A percentile compares a stretch with the other conserved stretches of the same genome.
These are phyloP conservation scores for Lichtheimia hyalospora DNA, from an alignment of 371 early-diverging fungal species.

Conservation along the genomic window DNA sequence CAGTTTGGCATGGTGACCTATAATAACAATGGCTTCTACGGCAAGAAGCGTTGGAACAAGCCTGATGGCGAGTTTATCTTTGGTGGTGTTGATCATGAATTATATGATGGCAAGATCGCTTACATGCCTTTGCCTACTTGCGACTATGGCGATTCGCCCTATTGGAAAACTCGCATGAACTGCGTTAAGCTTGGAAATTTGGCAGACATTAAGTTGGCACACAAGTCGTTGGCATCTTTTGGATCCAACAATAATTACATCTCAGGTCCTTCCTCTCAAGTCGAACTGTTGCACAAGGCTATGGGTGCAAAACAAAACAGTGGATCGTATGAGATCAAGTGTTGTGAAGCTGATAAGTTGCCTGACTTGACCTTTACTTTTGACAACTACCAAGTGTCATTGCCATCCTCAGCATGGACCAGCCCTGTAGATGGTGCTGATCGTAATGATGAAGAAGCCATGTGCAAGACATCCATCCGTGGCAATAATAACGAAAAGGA, in stretches of 20 bases:
- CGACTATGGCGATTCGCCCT: conserved; percentile 38
- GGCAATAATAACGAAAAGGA: conserved; percentile 28
- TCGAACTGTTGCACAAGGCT: conserved; percentile 37
- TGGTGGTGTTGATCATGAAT: conserved; percentile 44
- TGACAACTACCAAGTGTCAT: conserved; percentile 31
- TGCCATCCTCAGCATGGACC: conserved; percentile 34
- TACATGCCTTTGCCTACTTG: conserved; percentile 43
- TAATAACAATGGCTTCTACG: conserved; percentile 23
- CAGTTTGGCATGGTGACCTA: conserved; percentile 34
- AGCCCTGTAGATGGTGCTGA: conserved; percentile 6
- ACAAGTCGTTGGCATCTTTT: conserved; percentile 35
- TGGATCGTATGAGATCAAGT: conserved; percentile 26
- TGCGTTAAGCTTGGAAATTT: conserved; percentile 38
- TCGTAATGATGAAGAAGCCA: conserved; percentile 11
- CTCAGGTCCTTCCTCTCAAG: conserved; percentile 39
- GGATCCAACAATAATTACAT: conserved; percentile 31
- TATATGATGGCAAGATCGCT: conserved; percentile 43
- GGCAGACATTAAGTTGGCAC: conserved; percentile 38
- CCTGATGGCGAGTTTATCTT: conserved; percentile 42
- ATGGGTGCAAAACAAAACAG: conserved; percentile 34
- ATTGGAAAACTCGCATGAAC: conserved; percentile 45
- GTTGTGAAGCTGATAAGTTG: conserved; percentile 29
- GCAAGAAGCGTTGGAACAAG: conserved; percentile 28
- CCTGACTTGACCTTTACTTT: conserved; percentile 41
- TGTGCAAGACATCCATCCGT: conserved; percentile 33